These are phyloP conservation scores for Ajuga chamaepitys DNA, from an alignment of 257 asterid genomes.

Conservation along the genomic window DNA sequence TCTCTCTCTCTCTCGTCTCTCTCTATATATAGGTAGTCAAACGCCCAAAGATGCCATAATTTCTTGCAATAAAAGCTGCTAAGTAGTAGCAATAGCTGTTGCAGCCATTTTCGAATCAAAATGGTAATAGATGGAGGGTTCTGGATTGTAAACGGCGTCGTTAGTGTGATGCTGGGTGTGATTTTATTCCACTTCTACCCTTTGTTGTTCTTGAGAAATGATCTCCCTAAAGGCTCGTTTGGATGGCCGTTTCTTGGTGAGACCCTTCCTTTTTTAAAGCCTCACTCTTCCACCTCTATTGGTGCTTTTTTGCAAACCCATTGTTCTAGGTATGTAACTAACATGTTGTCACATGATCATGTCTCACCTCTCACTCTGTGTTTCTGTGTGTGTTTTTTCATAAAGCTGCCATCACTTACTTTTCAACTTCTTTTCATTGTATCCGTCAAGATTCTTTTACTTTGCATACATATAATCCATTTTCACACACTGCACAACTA, in stretches of 20 bases:
- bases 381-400: neutral
- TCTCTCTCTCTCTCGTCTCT: no score
- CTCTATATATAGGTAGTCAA: no score
- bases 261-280: constrained; percentile 59
- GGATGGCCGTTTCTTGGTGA: constrained; percentile 80
- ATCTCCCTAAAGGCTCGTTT: constrained; percentile 49
- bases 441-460: neutral
- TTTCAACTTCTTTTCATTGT: neutral
- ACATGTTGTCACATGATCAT: neutral
- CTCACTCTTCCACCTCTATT: constrained; percentile 59
- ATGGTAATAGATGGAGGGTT: constrained; percentile 11
- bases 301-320: constrained; percentile 57
- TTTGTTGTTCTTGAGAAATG: constrained; percentile 29
- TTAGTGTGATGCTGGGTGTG: constrained; percentile 27
- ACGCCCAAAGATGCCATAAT: no score
- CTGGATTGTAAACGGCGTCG: constrained; percentile 1
- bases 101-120: neutral
- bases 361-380: neutral
- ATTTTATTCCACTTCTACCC: constrained; percentile 59
- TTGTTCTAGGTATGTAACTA: constrained; percentile 44
- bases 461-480: neutral
- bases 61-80: no score
- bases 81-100: no score
- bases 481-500: no score
- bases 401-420: constrained; percentile 16